Base-by-base conservation (phyloP, 2,329 filamentous ascomycete species). In the Plectosphaerella plurivora region DNA sequence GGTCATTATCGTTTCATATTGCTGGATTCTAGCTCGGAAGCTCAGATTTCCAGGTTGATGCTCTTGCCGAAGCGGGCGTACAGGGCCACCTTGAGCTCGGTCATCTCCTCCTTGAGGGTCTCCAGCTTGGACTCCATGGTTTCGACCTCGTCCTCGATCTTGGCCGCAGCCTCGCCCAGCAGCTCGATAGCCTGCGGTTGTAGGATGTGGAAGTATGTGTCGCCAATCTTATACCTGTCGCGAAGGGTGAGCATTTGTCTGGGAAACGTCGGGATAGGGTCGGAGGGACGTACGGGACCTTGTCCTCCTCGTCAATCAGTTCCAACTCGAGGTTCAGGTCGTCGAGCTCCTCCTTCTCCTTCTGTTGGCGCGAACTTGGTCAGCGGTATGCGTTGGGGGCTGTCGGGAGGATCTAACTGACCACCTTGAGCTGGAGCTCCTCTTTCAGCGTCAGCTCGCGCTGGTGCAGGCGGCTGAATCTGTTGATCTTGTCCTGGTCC, bases 401-500 rank as follows among this genome's bases (percentile, higher is more conserved):
- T 24, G 2, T n/a, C 3, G 5, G 22, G 3, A 25, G 18, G 3
- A 1, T 3, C 1, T 8, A n/a, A 70, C 83, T 55, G 68, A 92
- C 93, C 68, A 84, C 84, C 69, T 96, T 97, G 6, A 73, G 69
- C 65, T 88, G 87, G 59, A 97, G 73, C 61, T 94, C 85, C 47
- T 95, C 91, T 66, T 95, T 86, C 4, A 97, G 69, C 3, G 78
- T 71, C 35, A 88, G 79, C 68, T 96, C 89, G 49, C 89, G 87
- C 68, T 95, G 91, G 69, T 99, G 94, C 57, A 99, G 78, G 45
- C 91, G 86, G 71, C 92, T 97, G 78, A 99, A 99, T 59, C 86
- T 87, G 74, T 99, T 99, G 83, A 99, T 99, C 74, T 94, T 96
- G 75, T 97, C 92, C 72, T 99, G 94, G 68, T 99, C 94, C 69